Conservation (phyloP, 2,329 filamentous ascomycete species). For the Tolypocladium nubicola region DNA sequence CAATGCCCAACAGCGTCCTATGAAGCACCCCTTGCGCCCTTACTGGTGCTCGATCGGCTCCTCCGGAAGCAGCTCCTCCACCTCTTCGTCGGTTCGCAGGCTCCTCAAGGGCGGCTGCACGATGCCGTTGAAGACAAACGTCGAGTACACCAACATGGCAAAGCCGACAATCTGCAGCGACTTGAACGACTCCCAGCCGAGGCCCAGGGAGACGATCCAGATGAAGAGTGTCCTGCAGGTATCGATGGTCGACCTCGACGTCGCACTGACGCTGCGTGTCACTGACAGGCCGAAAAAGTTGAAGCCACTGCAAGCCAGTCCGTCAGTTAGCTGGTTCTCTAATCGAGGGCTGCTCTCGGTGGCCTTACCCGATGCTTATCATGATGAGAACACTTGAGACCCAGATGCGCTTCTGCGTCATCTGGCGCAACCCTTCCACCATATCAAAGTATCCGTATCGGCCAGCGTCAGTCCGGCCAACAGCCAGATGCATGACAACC, state of each 20-base stretch:
- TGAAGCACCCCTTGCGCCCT: not conserved
- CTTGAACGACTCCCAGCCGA: conserved; percentile 97
- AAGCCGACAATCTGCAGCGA: conserved; percentile 92
- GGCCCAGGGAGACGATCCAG: conserved; percentile 85
- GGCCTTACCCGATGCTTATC: conserved; percentile 80
- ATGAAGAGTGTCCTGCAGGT: conserved; percentile 97
- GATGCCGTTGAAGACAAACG: conserved; percentile 92
- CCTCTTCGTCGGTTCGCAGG: conserved; percentile 44
- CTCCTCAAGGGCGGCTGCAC: conserved; percentile 70
- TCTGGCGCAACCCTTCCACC: conserved; percentile 71
- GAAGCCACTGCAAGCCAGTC: conserved; percentile 57
- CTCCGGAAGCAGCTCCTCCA: conserved; percentile 63
- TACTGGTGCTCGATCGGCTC: conserved; percentile 67
- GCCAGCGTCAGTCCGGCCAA: conserved; percentile 67
- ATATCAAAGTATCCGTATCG: conserved; percentile 83
- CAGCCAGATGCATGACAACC: conserved; percentile 63
- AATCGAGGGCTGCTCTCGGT: not conserved
- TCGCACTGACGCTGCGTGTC: conserved; percentile 80
- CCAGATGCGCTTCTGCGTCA: conserved; percentile 59
- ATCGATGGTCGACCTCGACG: conserved; percentile 90
- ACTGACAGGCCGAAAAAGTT: conserved; percentile 98
- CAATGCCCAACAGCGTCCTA: not conserved
- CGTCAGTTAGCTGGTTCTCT: not conserved
- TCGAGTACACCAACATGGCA: conserved; percentile 84
- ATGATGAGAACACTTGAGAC: conserved; percentile 83